phyloP scores from a whole-genome alignment of 116 monocot genomes.

The Zostera marina region DNA sequence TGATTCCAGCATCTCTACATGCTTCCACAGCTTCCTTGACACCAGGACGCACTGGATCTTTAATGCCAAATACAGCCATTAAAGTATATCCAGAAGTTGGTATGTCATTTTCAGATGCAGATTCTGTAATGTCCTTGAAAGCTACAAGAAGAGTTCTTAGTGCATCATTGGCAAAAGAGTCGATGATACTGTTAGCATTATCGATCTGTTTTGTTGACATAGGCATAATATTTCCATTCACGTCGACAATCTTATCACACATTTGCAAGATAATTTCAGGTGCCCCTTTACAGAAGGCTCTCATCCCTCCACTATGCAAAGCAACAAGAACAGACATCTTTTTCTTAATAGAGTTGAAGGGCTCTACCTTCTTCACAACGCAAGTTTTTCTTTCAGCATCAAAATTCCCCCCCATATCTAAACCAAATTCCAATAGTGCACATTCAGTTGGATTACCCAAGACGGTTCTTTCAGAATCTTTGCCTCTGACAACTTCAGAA shows the following conservation, averaged over 20 bases:
- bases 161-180: slow-evolving; percentile 48
- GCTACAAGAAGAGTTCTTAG: slow-evolving; percentile 62
- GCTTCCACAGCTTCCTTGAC: slow-evolving; percentile 54
- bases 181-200: slow-evolving; percentile 25
- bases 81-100: slow-evolving; percentile 45
- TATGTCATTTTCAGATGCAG: slow-evolving; percentile 19
- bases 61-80: slow-evolving; percentile 61
- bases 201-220: slow-evolving; percentile 19
- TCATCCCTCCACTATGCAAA: slow-evolving; percentile 27
- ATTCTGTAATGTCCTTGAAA: slow-evolving; percentile 28
- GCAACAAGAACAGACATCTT: slow-evolving; percentile 62
- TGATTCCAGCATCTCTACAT: slow-evolving; percentile 57
- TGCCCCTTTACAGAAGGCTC: slow-evolving; percentile 61
- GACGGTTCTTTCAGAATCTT: slow-evolving; percentile 33
- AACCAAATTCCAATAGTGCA: slow-evolving; percentile 58
- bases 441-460: slow-evolving; percentile 72
- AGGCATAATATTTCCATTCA: slow-evolving; percentile 26
- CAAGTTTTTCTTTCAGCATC: slow-evolving; percentile 21
- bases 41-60: slow-evolving; percentile 68
- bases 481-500: slow-evolving; percentile 35
- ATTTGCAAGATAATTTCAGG: slow-evolving; percentile 51
- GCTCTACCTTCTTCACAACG: slow-evolving; percentile 43
- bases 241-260: slow-evolving; percentile 38
- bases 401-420: slow-evolving; percentile 41
- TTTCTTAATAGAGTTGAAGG: slow-evolving; percentile 67